Evolutionary conservation across 345 rosid species (phyloP), one percentile per base, ranked within the genome.

Genomic region (Pistacia atlantica): DNA sequence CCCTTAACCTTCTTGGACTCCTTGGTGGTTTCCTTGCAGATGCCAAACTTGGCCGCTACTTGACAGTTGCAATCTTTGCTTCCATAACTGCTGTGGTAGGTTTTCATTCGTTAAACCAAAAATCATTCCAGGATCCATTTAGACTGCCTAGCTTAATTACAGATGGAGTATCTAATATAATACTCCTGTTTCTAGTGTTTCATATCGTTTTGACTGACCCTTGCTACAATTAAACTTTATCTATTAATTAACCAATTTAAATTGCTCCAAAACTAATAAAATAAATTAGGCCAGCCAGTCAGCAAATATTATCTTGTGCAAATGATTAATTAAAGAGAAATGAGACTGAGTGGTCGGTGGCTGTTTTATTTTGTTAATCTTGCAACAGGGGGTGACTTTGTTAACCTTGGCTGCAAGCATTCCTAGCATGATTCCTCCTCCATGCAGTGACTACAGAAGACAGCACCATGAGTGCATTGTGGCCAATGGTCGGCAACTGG

Each of bases 1-100:
- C 98, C 46, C 97, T 93, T 76, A 90, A 91, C 75, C 90, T 91
- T 60, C 87, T 95, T 7, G 97, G 97, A 45, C 91, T 95, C 52
- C 90, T 93, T 0, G 94, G 97, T 51, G 99, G 99, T 22, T 95
- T 95, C 87, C 70, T 95, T 69, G 99, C 99, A 5, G 99, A 95
- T 65, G 96, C 99, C 42, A 91, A 86, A 72, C 91, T 95, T 8
- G 97, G 98, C 62, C 91, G 98, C 11, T 95, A 90, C 88, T 72
- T 81, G 77, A 89, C 92, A 22, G 94, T 95, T 38, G 87, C 91
- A 67, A 83, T 91, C 77, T 89, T 85, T 70, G 88, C 92, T 69
- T 75, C 86, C 60, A 75, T 95, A 58, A 83, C 96, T 38, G 92
- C 98, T 69, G 35, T 92, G 89, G 98, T 93, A 74, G 82, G 83